phyloP scores from a whole-genome alignment of 306 rosid genomes.

The Clitoria ternatea region DNA sequence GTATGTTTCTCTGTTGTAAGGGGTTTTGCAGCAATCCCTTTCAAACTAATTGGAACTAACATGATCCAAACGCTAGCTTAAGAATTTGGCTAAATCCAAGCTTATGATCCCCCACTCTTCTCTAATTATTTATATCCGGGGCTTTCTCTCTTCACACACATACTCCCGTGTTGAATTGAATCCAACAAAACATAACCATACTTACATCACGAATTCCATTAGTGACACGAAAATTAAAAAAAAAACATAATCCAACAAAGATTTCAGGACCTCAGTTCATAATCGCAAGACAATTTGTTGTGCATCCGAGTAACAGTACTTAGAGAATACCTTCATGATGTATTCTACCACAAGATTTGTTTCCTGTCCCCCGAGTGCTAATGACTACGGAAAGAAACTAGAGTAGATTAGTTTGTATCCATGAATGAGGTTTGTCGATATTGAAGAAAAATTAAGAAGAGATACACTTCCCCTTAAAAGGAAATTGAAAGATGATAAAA shows the following conservation, averaged over 20 bases:
- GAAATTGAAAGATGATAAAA: conserved; percentile 7
- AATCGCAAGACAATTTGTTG: conserved; percentile 11
- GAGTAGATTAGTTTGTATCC: conserved; percentile 17
- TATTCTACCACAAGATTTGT: conserved; percentile 83
- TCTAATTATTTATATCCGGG: background rate
- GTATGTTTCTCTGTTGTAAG: background rate
- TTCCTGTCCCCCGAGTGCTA: conserved; percentile 92
- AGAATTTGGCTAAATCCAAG: background rate
- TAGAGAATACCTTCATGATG: conserved; percentile 82
- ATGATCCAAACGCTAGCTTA: background rate
- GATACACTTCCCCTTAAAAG: background rate
- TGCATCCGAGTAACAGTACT: conserved; percentile 28
- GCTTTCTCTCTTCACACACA: background rate
- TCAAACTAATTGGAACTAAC: background rate
- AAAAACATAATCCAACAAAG: background rate
- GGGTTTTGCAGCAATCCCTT: background rate
- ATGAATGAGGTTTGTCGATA: background rate
- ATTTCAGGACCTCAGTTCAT: background rate
- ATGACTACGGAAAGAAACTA: conserved; percentile 51
- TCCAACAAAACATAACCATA: conserved; percentile 1
- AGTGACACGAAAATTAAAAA: background rate
- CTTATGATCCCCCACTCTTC: background rate
- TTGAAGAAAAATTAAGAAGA: background rate
- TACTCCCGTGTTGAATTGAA: background rate
- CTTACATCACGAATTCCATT: background rate